Evolutionary conservation across 2,329 filamentous ascomycete species (phyloP), one percentile per base, ranked within the genome.

Genomic region (Clarireedia homoeocarpa): DNA sequence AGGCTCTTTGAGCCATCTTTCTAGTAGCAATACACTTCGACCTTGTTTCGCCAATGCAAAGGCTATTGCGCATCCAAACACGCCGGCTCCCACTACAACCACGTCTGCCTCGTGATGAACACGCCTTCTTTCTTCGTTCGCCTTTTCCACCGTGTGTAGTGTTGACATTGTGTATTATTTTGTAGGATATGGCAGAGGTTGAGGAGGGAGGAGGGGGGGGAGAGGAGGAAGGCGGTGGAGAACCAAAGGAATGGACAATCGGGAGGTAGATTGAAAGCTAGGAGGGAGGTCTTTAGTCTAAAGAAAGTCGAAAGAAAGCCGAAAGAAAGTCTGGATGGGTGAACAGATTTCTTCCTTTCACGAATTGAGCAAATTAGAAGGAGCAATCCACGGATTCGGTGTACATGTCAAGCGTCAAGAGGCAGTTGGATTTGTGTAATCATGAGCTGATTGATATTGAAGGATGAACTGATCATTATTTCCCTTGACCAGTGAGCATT

Each of bases 51-150:
- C 91, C 47, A 97, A 79, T 23, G 92, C 84, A 61, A 85, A 88
- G 17, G 94, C 92, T 23, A 91, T 77, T 20, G 91, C 89, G 71
- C 90, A 95, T 42, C 94, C 94, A 61, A 96, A 83, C 57, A 97
- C 80, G 55, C 94, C 94, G 2, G 90, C 94, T 62, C 94, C 94
- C 39, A 99, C 86, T 52, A 99, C 86, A 44, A 97, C 88, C 38
- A 96, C 84, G 67, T 99, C 94, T 60, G 82, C 82, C 67, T 85
- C 82, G 68, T 85, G 82, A 69, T 82, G 75, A 56, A 74, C 70
- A 49, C 75, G 70, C 62, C 81, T 76, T 58, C 77, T 74, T 61
- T 77, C 71, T 60, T 71, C 70, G 15, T 63, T 65, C 6, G 60
- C 58, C 20, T 45, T 44, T 24, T 51, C 10, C 27, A 47, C 7